Evolutionary conservation across 305 asterid species (phyloP), one percentile per base, ranked within the genome.

Genomic region (Fraxinus ornus): DNA sequence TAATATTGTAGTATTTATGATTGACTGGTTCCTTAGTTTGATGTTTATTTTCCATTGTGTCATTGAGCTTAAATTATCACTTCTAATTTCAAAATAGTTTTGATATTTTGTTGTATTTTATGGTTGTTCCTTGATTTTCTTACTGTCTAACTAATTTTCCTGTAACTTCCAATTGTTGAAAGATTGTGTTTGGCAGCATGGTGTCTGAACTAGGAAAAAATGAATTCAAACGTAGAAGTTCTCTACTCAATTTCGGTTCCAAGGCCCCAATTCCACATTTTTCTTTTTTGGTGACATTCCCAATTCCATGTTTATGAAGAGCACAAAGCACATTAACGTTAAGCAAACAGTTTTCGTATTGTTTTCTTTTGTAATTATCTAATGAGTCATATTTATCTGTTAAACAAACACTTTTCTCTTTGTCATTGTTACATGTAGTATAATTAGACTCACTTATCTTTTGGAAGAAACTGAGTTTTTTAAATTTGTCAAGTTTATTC

Each of bases 311-410:
- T 32, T 75, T 22, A 24, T 44, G 49, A 26, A 28, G 5, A 9
- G 73, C 33, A 66, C 3, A 12, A 26, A 66, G 36, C 73, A 66
- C 73, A 66, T 66, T 32, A 80, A 49, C 7, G 52, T 68, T 15
- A 17, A 55, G 21, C 44, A 30, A 76, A 73, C 62, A 60, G 7
- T 30, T 66, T n/a, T 41, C 37, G 2, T 24, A 32, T 8, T 13
- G n/a, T 71, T 66, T 32, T 39, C 62, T 36, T 80, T 57, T 57
- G n/a, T 75, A 36, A 52, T 80, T 77, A 33, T 35, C 77, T 75
- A 49, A 36, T 62, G 79, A 30, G 76, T 19, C 1, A 24, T 70
- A 22, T 41, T 75, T 72, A 24, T 28, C 28, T 44, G 66, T 19
- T 33, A 47, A 75, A 33, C 35, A 26, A 19, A 22, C 52, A 62